Evolutionary conservation across 2,329 filamentous ascomycete species (phyloP).

Genomic region (Aureobasidium sp.): DNA sequence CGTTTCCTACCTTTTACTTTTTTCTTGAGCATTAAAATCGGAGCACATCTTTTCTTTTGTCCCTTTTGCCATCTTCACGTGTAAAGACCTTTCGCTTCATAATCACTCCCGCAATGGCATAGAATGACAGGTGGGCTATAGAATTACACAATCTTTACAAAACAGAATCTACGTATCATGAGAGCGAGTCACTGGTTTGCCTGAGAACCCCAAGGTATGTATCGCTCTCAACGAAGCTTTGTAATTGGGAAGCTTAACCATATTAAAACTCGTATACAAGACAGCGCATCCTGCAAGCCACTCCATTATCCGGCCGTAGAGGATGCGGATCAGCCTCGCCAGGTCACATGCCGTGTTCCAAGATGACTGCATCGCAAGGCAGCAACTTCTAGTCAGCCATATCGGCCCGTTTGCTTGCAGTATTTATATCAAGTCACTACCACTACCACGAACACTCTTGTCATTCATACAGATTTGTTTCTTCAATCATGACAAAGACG

Average conservation of each 20-base stretch:
- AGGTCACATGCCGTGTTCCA: neutral
- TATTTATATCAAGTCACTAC: neutral
- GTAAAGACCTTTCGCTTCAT: neutral
- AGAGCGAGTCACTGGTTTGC: neutral
- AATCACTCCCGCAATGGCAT: neutral
- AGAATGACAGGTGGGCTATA: neutral
- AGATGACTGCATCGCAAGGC: neutral
- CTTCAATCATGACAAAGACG: neutral
- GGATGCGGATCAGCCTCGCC: neutral
- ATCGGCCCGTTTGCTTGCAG: neutral
- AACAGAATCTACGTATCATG: neutral
- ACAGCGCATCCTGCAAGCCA: constrained; percentile 5
- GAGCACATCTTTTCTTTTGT: constrained; percentile 6
- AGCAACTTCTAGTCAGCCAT: neutral
- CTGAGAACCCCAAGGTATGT: neutral
- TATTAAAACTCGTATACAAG: neutral
- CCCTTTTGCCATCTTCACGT: neutral
- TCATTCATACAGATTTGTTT: neutral
- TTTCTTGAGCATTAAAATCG: constrained; percentile 1
- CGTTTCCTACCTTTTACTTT: neutral
- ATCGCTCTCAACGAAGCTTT: neutral
- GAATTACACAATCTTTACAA: neutral
- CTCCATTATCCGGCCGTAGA: neutral
- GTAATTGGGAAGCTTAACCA: neutral
- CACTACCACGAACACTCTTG: neutral